A percentile compares a stretch with the other conserved stretches of the same genome.
phyloP scores from a whole-genome alignment of 2,329 filamentous ascomycete species.

The Penicillium sp. region DNA sequence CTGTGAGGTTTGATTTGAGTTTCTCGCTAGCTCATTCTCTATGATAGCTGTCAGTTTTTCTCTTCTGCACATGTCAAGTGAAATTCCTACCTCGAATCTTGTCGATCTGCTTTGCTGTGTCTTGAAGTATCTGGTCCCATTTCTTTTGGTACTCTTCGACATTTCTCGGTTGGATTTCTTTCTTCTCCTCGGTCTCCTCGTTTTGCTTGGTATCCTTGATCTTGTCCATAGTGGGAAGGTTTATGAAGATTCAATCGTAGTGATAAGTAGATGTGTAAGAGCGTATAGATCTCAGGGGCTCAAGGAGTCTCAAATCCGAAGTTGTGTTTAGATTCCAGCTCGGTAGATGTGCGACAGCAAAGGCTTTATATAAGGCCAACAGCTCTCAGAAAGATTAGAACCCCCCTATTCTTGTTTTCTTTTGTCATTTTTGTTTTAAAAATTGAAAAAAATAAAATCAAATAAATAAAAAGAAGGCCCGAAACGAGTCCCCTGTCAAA shows the following conservation, averaged over 20 bases:
- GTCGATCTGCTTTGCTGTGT: conserved; percentile 9
- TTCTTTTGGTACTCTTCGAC: conserved; percentile 11
- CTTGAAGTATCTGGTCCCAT: conserved; percentile 11
- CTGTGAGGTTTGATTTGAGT: not conserved
- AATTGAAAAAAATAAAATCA: not conserved
- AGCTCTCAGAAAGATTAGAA: not conserved
- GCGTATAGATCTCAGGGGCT: not conserved
- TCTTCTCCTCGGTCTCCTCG: conserved; percentile 2
- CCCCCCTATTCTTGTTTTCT: not conserved
- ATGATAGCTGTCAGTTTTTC: conserved; percentile 7
- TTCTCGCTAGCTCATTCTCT: conserved; percentile 9
- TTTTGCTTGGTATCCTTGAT: not conserved
- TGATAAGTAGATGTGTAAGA: not conserved
- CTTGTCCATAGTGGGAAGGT: conserved; percentile 7
- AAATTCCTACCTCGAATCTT: conserved; percentile 8
- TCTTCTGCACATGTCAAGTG: conserved; percentile 5
- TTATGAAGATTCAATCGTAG: not conserved
- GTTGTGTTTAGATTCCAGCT: not conserved
- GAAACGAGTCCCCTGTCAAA: conserved; percentile 5
- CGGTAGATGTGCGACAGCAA: conserved; percentile 1
- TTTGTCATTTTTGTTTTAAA: not conserved
- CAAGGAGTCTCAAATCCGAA: not conserved
- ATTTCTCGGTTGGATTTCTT: not conserved
- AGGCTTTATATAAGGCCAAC: conserved; percentile 4
- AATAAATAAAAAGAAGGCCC: not conserved